phyloP scores from a whole-genome alignment of 73 alveolate species.

The Paramecium sexaurelia region DNA sequence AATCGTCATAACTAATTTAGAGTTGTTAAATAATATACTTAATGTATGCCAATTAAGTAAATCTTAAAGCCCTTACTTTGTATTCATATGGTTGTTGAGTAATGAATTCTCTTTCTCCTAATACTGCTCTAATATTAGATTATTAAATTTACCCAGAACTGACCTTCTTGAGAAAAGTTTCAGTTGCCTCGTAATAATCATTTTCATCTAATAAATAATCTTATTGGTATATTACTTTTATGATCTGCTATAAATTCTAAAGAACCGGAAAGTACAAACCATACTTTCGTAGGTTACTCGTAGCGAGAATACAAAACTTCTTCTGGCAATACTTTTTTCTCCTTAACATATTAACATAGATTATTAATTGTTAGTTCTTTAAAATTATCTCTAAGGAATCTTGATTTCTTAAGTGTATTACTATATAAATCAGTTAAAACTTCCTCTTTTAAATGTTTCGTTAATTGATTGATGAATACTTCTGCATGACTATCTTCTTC shows the following conservation, averaged over 20 bases:
- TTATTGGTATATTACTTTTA: not conserved
- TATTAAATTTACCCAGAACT: not conserved
- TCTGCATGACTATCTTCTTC: conserved; percentile 34
- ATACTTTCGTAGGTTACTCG: not conserved
- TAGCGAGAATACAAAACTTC: not conserved
- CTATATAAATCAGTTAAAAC: conserved; percentile 39
- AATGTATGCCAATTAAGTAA: conserved; percentile 18
- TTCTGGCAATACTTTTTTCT: conserved; percentile 30
- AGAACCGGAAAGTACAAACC: conserved; percentile 16
- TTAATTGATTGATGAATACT: not conserved
- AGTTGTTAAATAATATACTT: not conserved
- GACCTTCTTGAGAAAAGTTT: conserved; percentile 21
- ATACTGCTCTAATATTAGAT: not conserved
- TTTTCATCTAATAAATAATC: not conserved
- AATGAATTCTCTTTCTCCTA: conserved; percentile 49
- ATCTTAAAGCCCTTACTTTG: conserved; percentile 29
- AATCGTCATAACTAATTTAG: conserved; percentile 6
- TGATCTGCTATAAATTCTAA: conserved; percentile 51
- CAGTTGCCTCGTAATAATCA: not conserved
- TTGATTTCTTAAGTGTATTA: conserved; percentile 6
- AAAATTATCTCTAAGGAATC: conserved; percentile 51
- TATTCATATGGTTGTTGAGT: conserved; percentile 23
- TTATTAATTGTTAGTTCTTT: not conserved
- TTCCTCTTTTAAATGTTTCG: conserved; percentile 33
- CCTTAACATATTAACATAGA: conserved; percentile 4